Base-by-base conservation (phyloP, 768 basidiomycete species). In the Boletus tomentosulus region DNA sequence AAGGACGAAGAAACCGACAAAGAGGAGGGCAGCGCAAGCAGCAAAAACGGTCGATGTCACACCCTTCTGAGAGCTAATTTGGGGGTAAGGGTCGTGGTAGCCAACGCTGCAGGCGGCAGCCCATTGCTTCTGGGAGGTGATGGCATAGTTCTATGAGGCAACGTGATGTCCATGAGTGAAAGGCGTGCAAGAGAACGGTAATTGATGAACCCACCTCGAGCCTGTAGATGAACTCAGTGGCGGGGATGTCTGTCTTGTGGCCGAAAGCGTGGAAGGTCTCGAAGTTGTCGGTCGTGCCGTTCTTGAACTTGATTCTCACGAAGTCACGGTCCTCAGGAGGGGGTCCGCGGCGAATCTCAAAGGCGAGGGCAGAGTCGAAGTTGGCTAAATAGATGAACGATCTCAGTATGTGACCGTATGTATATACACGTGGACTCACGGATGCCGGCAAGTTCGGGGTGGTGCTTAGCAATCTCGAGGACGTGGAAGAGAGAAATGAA, bases 401-500 rank as follows among this genome's bases (percentile, higher is more conserved):
- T 28, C 6, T 70, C 35, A 70, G 57, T 46, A 34, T 47, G 35
- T 55, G 53, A 16, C n/a, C 19, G 7, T 19, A 6, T 35, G 34
- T 42, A 22, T 35, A 41, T 19, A 30, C 11, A 25, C 33, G 19
- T 46, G 12, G 25, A 81, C 87, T 66, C 65, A 89, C 87, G 86
- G 57, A 90, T 79, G 39, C 76, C 82, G 46, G 73, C 70, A 58
- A 86, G 69, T 50, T 85, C 79, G 1, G 87, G 85, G 65, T 83
- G 71, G 27, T 78, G 71, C 56, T 79, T 73, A 59, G 71, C 60
- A 52, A 86, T 72, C 53, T 86, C 87, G 19, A 89, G 82, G 70
- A 87, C 80, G 66, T 85, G 82, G 81, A 94, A 87, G 69, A 94
- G 78, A 4, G 89, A 92, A 64, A 93, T 85, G 81, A 95, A 91